Conservation (phyloP, 441 rosid species). For the Populus hybrid region DNA sequence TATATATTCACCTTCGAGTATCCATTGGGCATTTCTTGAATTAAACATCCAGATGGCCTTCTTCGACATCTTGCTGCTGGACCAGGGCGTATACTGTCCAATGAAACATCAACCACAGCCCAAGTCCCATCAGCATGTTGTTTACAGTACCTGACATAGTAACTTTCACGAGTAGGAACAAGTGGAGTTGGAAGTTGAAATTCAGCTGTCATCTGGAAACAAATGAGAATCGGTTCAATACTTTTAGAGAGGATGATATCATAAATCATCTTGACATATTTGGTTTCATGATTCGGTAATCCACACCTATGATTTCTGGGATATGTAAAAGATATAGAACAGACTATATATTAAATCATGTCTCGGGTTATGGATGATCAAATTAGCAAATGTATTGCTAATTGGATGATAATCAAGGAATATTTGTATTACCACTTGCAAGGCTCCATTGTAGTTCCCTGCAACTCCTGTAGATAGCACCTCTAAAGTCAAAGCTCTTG, state of each 20-base stretch:
- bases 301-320: too few relatives aligned
- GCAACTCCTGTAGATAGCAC: slow-evolving; percentile 58
- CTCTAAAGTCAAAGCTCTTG: slow-evolving; percentile 63
- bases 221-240: too few relatives aligned
- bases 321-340: too few relatives aligned
- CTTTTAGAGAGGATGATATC: too few relatives aligned
- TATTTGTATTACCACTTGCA: slow-evolving; percentile 31
- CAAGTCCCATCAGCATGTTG: slow-evolving; percentile 75
- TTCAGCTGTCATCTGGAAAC: slow-evolving; percentile 57
- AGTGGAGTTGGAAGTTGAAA: slow-evolving; percentile 72
- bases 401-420: too few relatives aligned
- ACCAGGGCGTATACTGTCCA: slow-evolving; percentile 65
- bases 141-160: slow-evolving; percentile 66
- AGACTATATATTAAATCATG: too few relatives aligned
- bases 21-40: slow-evolving; percentile 78
- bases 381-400: too few relatives aligned
- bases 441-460: slow-evolving; percentile 66
- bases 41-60: slow-evolving; percentile 84
- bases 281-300: too few relatives aligned
- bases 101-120: slow-evolving; percentile 93
- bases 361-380: too few relatives aligned
- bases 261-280: too few relatives aligned
- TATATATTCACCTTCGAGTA: slow-evolving; percentile 52
- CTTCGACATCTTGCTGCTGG: slow-evolving; percentile 50
- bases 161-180: slow-evolving; percentile 69